These are phyloP conservation scores for Cyberlindnera euphorbiiphila DNA, from an alignment of 805 yeast species.

Conservation along the genomic window DNA sequence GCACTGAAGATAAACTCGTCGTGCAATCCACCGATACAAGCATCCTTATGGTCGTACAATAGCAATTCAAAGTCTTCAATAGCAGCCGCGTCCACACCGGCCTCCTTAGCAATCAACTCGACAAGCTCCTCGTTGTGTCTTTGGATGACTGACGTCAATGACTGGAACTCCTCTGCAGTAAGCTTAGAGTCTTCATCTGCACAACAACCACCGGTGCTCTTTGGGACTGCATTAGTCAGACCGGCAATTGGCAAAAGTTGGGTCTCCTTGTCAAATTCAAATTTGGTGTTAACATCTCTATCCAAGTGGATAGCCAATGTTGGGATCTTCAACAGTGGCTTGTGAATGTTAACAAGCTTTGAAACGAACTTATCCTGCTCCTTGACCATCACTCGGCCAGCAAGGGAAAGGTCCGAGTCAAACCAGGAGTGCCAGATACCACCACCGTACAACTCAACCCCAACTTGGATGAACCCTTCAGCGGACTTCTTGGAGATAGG, in stretches of 20 bases:
- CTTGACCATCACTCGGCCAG: conserved; percentile 82
- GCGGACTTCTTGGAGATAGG: conserved; percentile 69
- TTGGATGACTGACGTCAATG: conserved; percentile 57
- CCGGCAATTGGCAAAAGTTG: conserved; percentile 88
- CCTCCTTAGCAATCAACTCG: conserved; percentile 62
- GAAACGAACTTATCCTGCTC: conserved; percentile 47
- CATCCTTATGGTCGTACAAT: conserved; percentile 78
- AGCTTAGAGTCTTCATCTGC: conserved; percentile 45
- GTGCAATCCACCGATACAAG: conserved; percentile 82
- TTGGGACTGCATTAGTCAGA: conserved; percentile 35
- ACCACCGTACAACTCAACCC: conserved; percentile 94
- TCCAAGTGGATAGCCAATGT: conserved; percentile 91
- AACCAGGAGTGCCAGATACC: conserved; percentile 97
- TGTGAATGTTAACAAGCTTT: conserved; percentile 70
- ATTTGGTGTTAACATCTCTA: conserved; percentile 69
- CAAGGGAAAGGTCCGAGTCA: conserved; percentile 86
- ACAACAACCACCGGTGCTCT: conserved; percentile 40
- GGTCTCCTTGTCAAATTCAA: conserved; percentile 86
- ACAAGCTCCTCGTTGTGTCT: conserved; percentile 78
- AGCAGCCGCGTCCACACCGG: conserved; percentile 44
- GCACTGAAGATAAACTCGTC: conserved; percentile 92
- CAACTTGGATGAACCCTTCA: conserved; percentile 83
- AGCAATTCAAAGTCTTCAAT: conserved; percentile 90
- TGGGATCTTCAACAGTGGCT: conserved; percentile 86
- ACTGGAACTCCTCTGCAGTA: conserved; percentile 53